Evolutionary conservation across 2,329 filamentous ascomycete species (phyloP).

Genomic region (Elsinoe ampelina): DNA sequence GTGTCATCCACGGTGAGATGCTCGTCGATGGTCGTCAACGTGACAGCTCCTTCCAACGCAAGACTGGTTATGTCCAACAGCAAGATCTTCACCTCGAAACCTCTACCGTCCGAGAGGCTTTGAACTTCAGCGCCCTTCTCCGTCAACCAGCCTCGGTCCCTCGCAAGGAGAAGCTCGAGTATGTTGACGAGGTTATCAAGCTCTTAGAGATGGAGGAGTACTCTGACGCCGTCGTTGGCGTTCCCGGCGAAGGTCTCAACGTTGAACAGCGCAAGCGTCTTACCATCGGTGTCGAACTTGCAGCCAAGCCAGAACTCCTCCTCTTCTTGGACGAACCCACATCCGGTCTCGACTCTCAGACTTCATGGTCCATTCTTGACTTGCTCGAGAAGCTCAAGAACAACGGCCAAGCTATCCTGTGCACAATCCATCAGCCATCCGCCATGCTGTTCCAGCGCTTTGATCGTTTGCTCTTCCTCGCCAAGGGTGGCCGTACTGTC

Average conservation of each 20-base stretch:
- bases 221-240: slow-evolving; percentile 82
- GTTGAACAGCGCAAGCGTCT: slow-evolving; percentile 62
- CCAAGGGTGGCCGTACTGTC: slow-evolving; percentile 65
- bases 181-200: slow-evolving; percentile 85
- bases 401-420: slow-evolving; percentile 85
- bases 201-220: slow-evolving; percentile 84
- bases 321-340: slow-evolving; percentile 94
- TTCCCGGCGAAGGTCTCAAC: slow-evolving; percentile 72
- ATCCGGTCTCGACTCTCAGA: slow-evolving; percentile 86
- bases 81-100: slow-evolving; percentile 83
- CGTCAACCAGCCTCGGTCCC: slow-evolving; percentile 71
- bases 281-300: slow-evolving; percentile 92
- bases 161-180: slow-evolving; percentile 67
- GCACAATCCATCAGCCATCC: slow-evolving; percentile 95
- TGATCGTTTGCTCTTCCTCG: slow-evolving; percentile 69
- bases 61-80: slow-evolving; percentile 86
- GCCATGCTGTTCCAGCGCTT: slow-evolving; percentile 91
- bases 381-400: slow-evolving; percentile 83
- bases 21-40: slow-evolving; percentile 65
- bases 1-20: slow-evolving; percentile 81
- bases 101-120: slow-evolving; percentile 76
- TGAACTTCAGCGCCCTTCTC: slow-evolving; percentile 76
- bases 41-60: slow-evolving; percentile 78
- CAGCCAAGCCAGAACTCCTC: slow-evolving; percentile 79
- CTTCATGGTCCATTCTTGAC: slow-evolving; percentile 83